These are phyloP conservation scores for Cercospora citrullina DNA, from an alignment of 2,329 filamentous ascomycete genomes.

Conservation along the genomic window DNA sequence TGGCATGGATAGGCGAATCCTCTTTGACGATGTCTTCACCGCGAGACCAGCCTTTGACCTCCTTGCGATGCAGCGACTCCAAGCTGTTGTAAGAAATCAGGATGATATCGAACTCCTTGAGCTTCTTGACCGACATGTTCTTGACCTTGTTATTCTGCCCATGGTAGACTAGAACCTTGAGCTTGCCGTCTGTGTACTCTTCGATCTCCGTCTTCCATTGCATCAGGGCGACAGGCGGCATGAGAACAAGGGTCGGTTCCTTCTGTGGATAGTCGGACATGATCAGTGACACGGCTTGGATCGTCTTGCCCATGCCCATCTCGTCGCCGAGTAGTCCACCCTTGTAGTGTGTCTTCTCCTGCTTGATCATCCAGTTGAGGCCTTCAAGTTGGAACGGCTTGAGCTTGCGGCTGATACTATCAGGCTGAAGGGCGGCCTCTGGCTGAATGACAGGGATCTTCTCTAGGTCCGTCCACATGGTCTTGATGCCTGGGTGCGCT, in stretches of 20 bases:
- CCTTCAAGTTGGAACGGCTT: conserved; percentile 95
- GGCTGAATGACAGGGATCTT: conserved; percentile 66
- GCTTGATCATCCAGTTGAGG: conserved; percentile 88
- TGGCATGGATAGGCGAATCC: conserved; percentile 72
- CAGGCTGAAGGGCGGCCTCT: conserved; percentile 68
- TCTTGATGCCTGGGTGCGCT: conserved; percentile 74
- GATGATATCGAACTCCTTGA: conserved; percentile 86
- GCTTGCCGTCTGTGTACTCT: conserved; percentile 76
- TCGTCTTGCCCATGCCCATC: conserved; percentile 99
- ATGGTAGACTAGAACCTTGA: conserved; percentile 90
- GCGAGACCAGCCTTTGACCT: conserved; percentile 84
- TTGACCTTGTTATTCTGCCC: conserved; percentile 83
- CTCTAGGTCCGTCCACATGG: conserved; percentile 81
- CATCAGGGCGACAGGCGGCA: conserved; percentile 25
- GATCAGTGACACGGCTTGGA: conserved; percentile 94
- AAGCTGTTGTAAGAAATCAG: conserved; percentile 94
- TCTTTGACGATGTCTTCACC: conserved; percentile 80
- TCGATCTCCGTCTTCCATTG: conserved; percentile 52
- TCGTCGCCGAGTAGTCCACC: conserved; percentile 93
- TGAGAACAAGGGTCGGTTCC: conserved; percentile 59
- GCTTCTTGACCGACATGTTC: conserved; percentile 68
- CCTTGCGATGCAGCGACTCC: conserved; percentile 88
- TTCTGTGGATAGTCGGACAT: conserved; percentile 95
- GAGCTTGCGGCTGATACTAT: conserved; percentile 74
- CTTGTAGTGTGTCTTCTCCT: conserved; percentile 82